Evolutionary conservation across 176 grass and related monocot genomes (phyloP), one percentile per base, ranked within the genome.

Genomic region (Triticum urartu): DNA sequence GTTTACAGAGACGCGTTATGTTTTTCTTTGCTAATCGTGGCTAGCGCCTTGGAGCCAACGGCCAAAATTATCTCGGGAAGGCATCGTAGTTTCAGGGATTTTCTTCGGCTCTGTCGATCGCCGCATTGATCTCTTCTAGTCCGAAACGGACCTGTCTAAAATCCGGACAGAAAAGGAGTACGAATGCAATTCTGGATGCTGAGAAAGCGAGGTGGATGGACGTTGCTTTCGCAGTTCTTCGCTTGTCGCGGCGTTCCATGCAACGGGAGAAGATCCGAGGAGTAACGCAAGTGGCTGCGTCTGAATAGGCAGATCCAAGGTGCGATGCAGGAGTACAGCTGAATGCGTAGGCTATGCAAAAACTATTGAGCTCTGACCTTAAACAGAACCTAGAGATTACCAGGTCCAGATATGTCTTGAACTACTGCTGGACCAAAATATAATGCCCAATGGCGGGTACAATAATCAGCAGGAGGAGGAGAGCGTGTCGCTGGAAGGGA

Each of bases 71-170:
- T 25, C 6, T 9, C 4, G 22, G 10, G 24, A 22, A 40, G 56
- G 36, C 58, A 79, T 73, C 26, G 84, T 79, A 47, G 42, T 90
- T 68, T 79, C 89, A 87, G 85, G 2, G 34, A 45, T 78, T 42
- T 36, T 78, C 79, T 35, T 66, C 42, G 43, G 56, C 50, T 7
- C 28, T 21, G 3, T 40, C 78, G 62, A 20, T 18, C 72, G 39
- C 56, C 33, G 1, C 42, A 6, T 1, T 26, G 17, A 18, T 32
- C 25, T 7, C 42, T 26, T 74, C 21, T 24, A 48, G 22, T 50
- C 42, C 24, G 42, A 75, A 50, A 50, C 5, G 11, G 72, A 76
- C 45, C 45, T 10, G 45, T 6, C 25, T 76, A 2, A 20, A 39
- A 38, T 0, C 30, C 14, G 26, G 17, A 18, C 50, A 9, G 72